Percentiles rank a stretch among this genome's conserved stretches.
These are phyloP conservation scores for Zymoseptoria tritici DNA, from an alignment of 2,329 filamentous ascomycete species.

Conservation along the genomic window DNA sequence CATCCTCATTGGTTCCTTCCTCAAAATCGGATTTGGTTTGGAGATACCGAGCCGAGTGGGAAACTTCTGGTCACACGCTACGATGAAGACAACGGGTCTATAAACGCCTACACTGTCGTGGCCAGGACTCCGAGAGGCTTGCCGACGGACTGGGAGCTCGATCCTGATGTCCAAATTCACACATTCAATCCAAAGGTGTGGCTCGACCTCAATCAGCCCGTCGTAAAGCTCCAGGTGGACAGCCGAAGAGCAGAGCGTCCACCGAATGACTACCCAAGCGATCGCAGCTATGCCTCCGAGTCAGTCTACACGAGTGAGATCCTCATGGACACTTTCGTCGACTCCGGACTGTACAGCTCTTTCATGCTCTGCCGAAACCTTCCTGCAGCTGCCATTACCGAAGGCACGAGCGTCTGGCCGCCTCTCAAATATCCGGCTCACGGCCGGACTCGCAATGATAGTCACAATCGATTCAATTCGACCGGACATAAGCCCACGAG, in stretches of 20 bases:
- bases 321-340: conserved; percentile 39
- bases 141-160: conserved; percentile 35
- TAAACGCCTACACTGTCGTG: conserved; percentile 71
- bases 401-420: conserved; percentile 57
- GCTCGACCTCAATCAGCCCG: conserved; percentile 67
- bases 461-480: conserved; percentile 38
- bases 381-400: conserved; percentile 36
- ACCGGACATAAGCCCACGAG: conserved; percentile 43
- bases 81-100: conserved; percentile 62
- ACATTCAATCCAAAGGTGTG: conserved; percentile 62
- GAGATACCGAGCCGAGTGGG: conserved; percentile 64
- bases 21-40: conserved; percentile 77
- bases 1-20: conserved; percentile 80
- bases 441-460: conserved; percentile 49
- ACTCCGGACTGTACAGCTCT: conserved; percentile 52
- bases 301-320: conserved; percentile 44
- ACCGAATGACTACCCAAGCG: conserved; percentile 14
- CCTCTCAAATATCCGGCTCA: conserved; percentile 60
- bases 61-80: conserved; percentile 72
- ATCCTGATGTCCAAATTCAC: conserved; percentile 55
- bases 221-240: conserved; percentile 41
- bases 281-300: conserved; percentile 11
- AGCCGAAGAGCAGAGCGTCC: conserved; percentile 16
- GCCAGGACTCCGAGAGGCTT: conserved; percentile 35
- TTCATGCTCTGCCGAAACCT: conserved; percentile 57